Conservation (phyloP, 148 eudicot genomes). For the Rhododendron griersonianum region DNA sequence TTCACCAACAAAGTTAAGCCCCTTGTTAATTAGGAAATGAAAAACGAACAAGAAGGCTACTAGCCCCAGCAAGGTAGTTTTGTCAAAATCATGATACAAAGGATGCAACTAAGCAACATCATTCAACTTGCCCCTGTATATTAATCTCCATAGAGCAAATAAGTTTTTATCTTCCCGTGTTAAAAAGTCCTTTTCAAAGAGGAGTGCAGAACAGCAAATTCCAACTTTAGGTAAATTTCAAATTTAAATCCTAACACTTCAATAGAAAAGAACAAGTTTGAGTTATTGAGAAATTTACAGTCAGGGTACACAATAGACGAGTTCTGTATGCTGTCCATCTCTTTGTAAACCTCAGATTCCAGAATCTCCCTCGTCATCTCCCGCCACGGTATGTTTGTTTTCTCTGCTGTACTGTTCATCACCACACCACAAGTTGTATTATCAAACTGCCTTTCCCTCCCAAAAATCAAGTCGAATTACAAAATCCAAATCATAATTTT, state of each 20-base stretch:
- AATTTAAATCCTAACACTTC: background rate
- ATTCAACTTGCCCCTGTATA: background rate
- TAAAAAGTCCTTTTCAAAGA: background rate
- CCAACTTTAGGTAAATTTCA: background rate
- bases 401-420: constrained; percentile 95
- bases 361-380: constrained; percentile 78
- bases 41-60: background rate
- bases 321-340: constrained; percentile 55
- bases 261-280: background rate
- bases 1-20: background rate
- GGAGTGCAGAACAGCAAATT: background rate
- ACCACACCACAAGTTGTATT: background rate
- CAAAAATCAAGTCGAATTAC: background rate
- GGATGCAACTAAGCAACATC: background rate
- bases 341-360: constrained; percentile 90
- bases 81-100: background rate
- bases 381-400: constrained; percentile 85
- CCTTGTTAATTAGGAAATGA: background rate
- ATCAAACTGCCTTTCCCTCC: background rate
- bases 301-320: constrained; percentile 64
- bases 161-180: background rate
- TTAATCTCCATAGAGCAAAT: background rate
- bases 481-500: background rate
- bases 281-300: constrained; percentile 43
- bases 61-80: background rate